phyloP scores from a whole-genome alignment of 805 yeast species.

The Monosporozyma aerobia region DNA sequence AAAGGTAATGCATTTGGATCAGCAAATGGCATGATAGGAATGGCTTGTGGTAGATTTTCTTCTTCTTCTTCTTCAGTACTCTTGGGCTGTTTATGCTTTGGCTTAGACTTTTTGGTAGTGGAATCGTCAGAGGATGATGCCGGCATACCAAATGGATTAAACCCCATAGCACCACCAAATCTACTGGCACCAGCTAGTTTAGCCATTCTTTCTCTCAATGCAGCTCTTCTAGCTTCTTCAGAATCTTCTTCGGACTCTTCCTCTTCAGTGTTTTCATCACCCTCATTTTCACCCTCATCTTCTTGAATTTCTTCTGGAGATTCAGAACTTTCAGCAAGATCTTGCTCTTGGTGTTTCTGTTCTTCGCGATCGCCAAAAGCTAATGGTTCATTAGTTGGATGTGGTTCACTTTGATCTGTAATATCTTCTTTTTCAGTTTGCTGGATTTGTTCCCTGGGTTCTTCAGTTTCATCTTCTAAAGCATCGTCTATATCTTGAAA shows the following conservation, averaged over 20 bases:
- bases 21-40: constrained; percentile 49
- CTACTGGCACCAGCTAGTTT: constrained; percentile 76
- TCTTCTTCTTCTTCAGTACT: constrained; percentile 12
- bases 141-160: constrained; percentile 36
- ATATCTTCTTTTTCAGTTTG: background rate
- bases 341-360: background rate
- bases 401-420: background rate
- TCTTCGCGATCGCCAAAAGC: background rate
- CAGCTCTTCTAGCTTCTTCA: constrained; percentile 66
- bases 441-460: background rate
- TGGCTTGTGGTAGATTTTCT: constrained; percentile 27
- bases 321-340: background rate
- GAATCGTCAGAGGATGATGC: constrained; percentile 13
- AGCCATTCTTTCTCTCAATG: constrained; percentile 91
- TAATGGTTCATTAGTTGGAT: background rate
- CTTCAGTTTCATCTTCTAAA: background rate
- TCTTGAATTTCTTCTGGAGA: constrained; percentile 6
- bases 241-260: constrained; percentile 58
- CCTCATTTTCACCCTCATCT: constrained; percentile 19
- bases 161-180: constrained; percentile 45
- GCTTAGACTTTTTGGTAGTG: constrained; percentile 18
- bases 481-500: background rate
- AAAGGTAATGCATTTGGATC: constrained; percentile 30
- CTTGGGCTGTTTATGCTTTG: constrained; percentile 10
- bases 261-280: constrained; percentile 30